Conservation (phyloP, 257 asterid genomes). For the Datura wrightii region DNA sequence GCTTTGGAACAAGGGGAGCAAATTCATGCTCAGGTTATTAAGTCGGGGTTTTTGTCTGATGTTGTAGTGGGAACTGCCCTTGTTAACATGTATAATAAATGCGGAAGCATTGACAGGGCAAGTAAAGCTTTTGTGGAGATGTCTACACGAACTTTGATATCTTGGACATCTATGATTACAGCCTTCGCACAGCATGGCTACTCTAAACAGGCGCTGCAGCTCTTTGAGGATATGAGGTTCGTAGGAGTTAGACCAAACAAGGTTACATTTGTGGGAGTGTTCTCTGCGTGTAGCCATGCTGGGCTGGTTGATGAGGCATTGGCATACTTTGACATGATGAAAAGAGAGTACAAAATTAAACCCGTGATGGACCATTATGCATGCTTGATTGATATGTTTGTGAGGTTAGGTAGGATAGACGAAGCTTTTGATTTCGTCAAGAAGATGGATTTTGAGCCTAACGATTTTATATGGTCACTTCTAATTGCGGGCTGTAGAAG, state of each 20-base stretch:
- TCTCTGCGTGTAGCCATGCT: conserved; percentile 91
- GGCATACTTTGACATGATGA: conserved; percentile 77
- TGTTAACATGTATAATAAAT: conserved; percentile 86
- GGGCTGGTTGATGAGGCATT: conserved; percentile 78
- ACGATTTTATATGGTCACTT: conserved; percentile 79
- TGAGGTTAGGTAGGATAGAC: conserved; percentile 72
- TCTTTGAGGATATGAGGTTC: conserved; percentile 85
- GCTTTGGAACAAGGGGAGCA: conserved; percentile 93
- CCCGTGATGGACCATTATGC: conserved; percentile 87
- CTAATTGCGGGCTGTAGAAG: conserved; percentile 84
- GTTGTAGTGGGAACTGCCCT: conserved; percentile 86
- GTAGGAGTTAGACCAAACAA: conserved; percentile 83
- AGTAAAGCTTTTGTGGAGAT: conserved; percentile 82
- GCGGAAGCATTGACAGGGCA: conserved; percentile 82
- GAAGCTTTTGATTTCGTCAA: conserved; percentile 78
- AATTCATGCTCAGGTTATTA: conserved; percentile 80
- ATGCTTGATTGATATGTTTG: conserved; percentile 78
- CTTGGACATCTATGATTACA: conserved; percentile 90
- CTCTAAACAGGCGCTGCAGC: conserved; percentile 66
- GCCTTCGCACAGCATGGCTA: conserved; percentile 78
- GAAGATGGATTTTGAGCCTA: conserved; percentile 58
- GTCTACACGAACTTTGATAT: conserved; percentile 74
- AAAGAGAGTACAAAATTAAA: conserved; percentile 58
- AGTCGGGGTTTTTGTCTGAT: conserved; percentile 72
- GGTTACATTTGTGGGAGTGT: conserved; percentile 80